Evolutionary conservation across 2,329 filamentous ascomycete species (phyloP), one percentile per base, ranked within the genome.

Genomic region (Stachybotrys chlorohalonatus): DNA sequence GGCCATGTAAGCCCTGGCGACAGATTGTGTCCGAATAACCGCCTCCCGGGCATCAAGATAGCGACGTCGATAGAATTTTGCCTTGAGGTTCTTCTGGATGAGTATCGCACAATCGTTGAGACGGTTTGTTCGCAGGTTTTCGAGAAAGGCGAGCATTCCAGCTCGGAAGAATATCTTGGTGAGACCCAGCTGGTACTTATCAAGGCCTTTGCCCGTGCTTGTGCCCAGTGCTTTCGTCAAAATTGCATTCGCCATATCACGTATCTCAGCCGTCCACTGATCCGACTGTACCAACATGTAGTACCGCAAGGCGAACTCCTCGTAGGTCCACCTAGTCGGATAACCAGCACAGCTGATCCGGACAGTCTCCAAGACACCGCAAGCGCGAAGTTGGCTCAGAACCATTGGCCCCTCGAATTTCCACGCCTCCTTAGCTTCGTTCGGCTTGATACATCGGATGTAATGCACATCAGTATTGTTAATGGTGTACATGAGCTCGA

Each of bases 111-210:
- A 95, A 61, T 91, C 89, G 68, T 95, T 97, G 67, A 99, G 80
- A 56, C 92, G 86, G 60, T 81, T 90, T 11, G 94, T 96, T 56
- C 94, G 85, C 60, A 96, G 79, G 62, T 96, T 96, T 74, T 99
- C 94, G 52, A 99, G 77, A 75, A 96, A 96, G 7, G 94, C 94
- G 63, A 99, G 85, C 94, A 99, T 99, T 71, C 94, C 94, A 54
- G 94, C 94, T 57, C 94, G 88, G 84, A 99, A 99, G 77, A 99
- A 99, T 68, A 99, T 96, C 77, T 99, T 99, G 53, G 93, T 97
- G 61, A 97, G 78, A 74, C 94, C 94, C 60, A 99, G 83, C 74
- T 99, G 94, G 68, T 97, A 99, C 73, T 96, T 99, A 75, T 97
- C 94, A 53, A 86, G 74, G 51, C 86, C 87, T 62, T 87, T 83